Conservation (phyloP, 345 rosid genomes). For the Pistacia integerrima region DNA sequence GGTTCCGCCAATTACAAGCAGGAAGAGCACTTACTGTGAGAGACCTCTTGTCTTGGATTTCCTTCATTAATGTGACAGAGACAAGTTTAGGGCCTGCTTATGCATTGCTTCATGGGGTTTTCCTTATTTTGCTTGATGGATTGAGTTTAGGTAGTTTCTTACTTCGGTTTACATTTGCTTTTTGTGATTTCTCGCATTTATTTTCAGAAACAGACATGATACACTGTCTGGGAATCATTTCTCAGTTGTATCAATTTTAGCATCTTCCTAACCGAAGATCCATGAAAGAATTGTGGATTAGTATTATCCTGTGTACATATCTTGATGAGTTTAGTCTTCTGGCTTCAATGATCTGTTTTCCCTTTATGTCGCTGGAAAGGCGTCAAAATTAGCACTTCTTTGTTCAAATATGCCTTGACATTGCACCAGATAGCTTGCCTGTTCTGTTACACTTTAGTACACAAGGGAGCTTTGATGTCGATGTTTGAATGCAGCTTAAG, state of each 20-base stretch:
- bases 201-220: neutral
- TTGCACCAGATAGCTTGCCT: neutral
- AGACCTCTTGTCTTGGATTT: conserved; percentile 92
- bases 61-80: conserved; percentile 58
- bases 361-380: neutral
- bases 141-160: conserved; percentile 67
- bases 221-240: neutral
- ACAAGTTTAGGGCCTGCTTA: conserved; percentile 54
- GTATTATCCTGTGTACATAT: neutral
- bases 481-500: neutral
- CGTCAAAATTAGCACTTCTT: neutral
- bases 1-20: conserved; percentile 72
- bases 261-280: neutral
- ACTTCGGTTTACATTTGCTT: neutral
- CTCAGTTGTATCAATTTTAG: neutral
- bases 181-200: neutral
- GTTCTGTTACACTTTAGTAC: neutral
- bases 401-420: neutral
- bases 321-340: no score
- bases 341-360: neutral
- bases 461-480: neutral
- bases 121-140: conserved; percentile 94
- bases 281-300: no score
- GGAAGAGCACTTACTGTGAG: conserved; percentile 88
- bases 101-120: conserved; percentile 84